These are phyloP conservation scores for Debaryomyces hansenii DNA, from an alignment of 805 yeast genomes.

Conservation along the genomic window DNA sequence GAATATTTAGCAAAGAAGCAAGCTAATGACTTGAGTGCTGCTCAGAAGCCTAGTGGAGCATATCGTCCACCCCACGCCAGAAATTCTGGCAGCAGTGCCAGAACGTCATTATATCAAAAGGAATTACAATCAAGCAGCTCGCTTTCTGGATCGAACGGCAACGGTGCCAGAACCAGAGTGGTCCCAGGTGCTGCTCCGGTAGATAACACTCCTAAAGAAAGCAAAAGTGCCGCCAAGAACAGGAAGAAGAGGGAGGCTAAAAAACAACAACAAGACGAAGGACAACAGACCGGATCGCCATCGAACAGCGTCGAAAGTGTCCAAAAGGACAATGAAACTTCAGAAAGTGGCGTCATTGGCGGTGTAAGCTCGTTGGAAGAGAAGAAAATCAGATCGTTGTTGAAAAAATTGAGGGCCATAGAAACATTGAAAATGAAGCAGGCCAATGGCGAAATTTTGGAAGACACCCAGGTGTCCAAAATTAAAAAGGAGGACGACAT, in stretches of 20 bases:
- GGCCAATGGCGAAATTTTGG: conserved; percentile 79
- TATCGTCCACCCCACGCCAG: conserved; percentile 97
- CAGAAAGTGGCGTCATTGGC: conserved; percentile 51
- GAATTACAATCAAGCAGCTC: conserved; percentile 37
- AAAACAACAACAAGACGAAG: conserved; percentile 23
- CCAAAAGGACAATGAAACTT: neutral
- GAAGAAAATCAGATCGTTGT: conserved; percentile 84
- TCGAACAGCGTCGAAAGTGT: conserved; percentile 9
- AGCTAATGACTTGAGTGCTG: conserved; percentile 28
- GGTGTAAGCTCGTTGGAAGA: conserved; percentile 78
- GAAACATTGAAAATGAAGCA: conserved; percentile 85
- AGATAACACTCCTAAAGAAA: conserved; percentile 41
- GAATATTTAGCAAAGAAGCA: conserved; percentile 50
- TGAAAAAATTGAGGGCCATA: conserved; percentile 95
- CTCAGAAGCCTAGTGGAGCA: conserved; percentile 76
- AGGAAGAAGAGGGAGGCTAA: conserved; percentile 73
- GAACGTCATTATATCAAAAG: conserved; percentile 58
- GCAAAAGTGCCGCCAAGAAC: conserved; percentile 70
- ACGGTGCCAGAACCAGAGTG: conserved; percentile 32
- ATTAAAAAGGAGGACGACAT: conserved; percentile 84
- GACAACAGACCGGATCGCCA: conserved; percentile 10
- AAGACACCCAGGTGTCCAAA: conserved; percentile 89
- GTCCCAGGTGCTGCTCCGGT: conserved; percentile 61
- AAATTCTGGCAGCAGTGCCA: conserved; percentile 31
- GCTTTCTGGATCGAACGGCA: conserved; percentile 20